A percentile compares a stretch with the other conserved stretches of the same genome.
Conservation (phyloP, 2,329 filamentous ascomycete genomes). For the Colletotrichum plurivorum region DNA sequence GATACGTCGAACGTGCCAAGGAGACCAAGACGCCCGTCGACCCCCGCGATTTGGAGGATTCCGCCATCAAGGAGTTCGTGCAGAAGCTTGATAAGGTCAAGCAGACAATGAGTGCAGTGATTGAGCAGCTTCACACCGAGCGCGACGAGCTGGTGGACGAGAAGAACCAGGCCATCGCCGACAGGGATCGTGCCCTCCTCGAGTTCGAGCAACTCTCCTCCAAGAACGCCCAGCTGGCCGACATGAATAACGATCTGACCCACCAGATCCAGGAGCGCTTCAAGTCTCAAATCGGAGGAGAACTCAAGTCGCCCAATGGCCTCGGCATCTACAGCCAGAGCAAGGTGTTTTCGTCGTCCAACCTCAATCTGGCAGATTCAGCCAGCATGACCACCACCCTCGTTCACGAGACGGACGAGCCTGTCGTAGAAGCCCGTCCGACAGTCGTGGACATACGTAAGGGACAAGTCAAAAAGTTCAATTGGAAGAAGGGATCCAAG, state of each 20-base stretch:
- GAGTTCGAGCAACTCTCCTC: slow-evolving; percentile 96
- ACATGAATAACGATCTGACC: slow-evolving; percentile 95
- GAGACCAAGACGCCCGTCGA: slow-evolving; percentile 86
- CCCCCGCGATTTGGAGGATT: slow-evolving; percentile 85
- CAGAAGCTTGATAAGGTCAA: slow-evolving; percentile 77
- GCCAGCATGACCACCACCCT: slow-evolving; percentile 72
- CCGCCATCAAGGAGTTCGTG: slow-evolving; percentile 91
- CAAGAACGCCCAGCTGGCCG: slow-evolving; percentile 93
- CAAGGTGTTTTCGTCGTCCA: slow-evolving; percentile 66
- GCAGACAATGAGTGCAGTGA: slow-evolving; percentile 67
- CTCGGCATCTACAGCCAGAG: slow-evolving; percentile 70
- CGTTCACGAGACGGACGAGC: slow-evolving; percentile 76
- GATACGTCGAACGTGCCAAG: slow-evolving; percentile 89
- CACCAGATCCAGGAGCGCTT: slow-evolving; percentile 95
- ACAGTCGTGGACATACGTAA: slow-evolving; percentile 97
- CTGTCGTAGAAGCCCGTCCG: slow-evolving; percentile 79
- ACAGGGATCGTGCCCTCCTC: slow-evolving; percentile 92
- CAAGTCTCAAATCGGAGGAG: slow-evolving; percentile 78
- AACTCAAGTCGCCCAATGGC: slow-evolving; percentile 65
- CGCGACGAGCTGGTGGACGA: slow-evolving; percentile 88
- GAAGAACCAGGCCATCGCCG: slow-evolving; percentile 83
- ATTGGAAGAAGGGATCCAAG: slow-evolving; percentile 98
- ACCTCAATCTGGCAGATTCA: slow-evolving; percentile 63
- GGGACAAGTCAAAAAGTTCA: slow-evolving; percentile 95
- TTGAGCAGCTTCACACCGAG: slow-evolving; percentile 76